Percentiles rank a stretch among this genome's conserved stretches.
These are phyloP conservation scores for Dioscorea cayenensis DNA, from an alignment of 116 monocot species.

Conservation along the genomic window DNA sequence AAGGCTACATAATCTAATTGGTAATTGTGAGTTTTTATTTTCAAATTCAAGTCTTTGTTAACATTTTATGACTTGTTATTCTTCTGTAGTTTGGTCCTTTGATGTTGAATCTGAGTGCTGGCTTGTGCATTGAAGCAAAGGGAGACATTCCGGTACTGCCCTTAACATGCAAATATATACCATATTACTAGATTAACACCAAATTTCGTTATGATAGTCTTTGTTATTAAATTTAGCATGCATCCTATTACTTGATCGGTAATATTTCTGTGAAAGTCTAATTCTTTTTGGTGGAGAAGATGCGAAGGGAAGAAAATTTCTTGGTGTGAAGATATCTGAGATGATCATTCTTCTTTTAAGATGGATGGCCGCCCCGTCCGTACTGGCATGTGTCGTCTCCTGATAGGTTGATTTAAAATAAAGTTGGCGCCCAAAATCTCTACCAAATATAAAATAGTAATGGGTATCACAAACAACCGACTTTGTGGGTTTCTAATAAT, in stretches of 20 bases:
- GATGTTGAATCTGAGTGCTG: constrained; percentile 83
- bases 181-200: background rate
- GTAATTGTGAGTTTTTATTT: background rate
- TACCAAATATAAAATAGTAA: no score
- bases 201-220: background rate
- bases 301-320: constrained; percentile 58
- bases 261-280: background rate
- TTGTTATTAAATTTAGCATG: background rate
- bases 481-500: no score
- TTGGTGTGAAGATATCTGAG: background rate
- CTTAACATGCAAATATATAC: background rate
- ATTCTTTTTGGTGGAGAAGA: constrained; percentile 96
- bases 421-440: no score
- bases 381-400: no score
- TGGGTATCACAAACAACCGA: no score
- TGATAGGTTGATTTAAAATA: no score
- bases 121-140: constrained; percentile 84
- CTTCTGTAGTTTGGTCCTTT: constrained; percentile 75
- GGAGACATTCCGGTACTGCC: constrained; percentile 88
- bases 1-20: background rate
- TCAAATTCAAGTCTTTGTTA: background rate
- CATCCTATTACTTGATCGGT: background rate
- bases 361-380: no score
- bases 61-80: background rate
- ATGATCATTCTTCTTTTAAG: constrained; percentile 29